A percentile compares a stretch with the other conserved stretches of the same genome.
These are phyloP conservation scores for Epichloe amarillans DNA, from an alignment of 2,329 filamentous ascomycete genomes.

Conservation along the genomic window DNA sequence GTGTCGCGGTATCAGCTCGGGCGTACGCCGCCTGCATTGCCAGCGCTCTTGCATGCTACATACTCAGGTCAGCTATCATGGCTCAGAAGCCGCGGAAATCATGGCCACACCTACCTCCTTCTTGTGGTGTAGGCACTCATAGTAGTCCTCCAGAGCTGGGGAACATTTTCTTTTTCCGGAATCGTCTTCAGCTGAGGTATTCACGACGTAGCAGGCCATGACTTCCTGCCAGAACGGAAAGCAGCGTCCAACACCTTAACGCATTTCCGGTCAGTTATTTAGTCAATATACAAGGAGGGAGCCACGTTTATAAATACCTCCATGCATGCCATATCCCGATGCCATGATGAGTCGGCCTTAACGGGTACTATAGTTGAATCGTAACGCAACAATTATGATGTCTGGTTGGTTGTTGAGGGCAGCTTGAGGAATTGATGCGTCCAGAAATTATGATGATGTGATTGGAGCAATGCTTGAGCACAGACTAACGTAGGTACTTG, in stretches of 20 bases:
- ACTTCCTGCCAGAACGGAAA: slow-evolving; percentile 99
- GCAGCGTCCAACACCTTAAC: slow-evolving; percentile 58
- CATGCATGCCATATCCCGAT: slow-evolving; percentile 70
- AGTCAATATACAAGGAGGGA: not conserved
- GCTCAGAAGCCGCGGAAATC: not conserved
- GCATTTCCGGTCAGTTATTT: slow-evolving; percentile 11
- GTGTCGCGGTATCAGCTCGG: slow-evolving; percentile 60
- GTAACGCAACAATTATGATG: not conserved
- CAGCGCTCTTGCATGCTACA: slow-evolving; percentile 61
- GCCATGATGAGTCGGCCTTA: slow-evolving; percentile 42
- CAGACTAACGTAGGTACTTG: not conserved
- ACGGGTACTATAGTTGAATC: not conserved
- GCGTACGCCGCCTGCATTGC: slow-evolving; percentile 76
- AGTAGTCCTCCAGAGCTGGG: slow-evolving; percentile 85
- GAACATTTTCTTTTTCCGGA: slow-evolving; percentile 79
- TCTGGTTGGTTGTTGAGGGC: not conserved
- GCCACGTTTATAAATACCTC: slow-evolving; percentile 42
- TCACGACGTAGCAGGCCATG: slow-evolving; percentile 94
- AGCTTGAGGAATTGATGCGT: not conserved
- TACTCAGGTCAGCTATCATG: slow-evolving; percentile 9
- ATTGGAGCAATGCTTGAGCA: not conserved
- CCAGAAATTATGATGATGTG: not conserved
- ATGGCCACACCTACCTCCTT: slow-evolving; percentile 64
- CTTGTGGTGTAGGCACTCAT: slow-evolving; percentile 96
- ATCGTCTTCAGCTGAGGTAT: slow-evolving; percentile 65